These are phyloP conservation scores for Piloderma croceum DNA, from an alignment of 768 basidiomycete genomes.

Conservation along the genomic window DNA sequence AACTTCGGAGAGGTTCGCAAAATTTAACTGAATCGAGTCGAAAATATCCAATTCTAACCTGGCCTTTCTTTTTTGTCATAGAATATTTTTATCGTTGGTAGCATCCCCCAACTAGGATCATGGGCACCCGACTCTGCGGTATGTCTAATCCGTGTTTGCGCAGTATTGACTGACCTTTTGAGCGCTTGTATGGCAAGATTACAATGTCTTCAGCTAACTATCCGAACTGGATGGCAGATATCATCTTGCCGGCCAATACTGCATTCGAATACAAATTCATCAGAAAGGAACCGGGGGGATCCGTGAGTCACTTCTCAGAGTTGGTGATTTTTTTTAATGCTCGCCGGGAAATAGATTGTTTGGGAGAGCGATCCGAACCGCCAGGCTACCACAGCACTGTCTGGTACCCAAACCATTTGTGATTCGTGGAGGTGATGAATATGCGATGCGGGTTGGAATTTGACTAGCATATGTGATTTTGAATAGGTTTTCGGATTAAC, in stretches of 20 bases:
- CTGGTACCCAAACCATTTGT: not conserved
- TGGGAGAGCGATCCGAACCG: not conserved
- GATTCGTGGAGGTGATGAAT: not conserved
- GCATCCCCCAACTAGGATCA: not conserved
- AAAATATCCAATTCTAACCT: not conserved
- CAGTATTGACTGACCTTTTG: not conserved
- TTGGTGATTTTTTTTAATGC: not conserved
- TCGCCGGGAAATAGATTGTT: not conserved
- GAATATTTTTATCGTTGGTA: not conserved
- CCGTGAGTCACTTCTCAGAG: not conserved
- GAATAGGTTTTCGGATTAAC: no score
- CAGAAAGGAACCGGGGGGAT: not conserved
- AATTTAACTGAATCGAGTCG: not conserved
- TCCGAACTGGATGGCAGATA: not conserved
- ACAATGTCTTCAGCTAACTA: not conserved
- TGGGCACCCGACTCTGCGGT: not conserved
- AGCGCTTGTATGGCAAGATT: no score
- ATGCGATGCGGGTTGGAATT: no score
- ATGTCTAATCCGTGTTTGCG: not conserved
- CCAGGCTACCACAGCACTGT: not conserved
- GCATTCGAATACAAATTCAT: not conserved
- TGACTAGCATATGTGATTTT: no score
- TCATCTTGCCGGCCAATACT: not conserved
- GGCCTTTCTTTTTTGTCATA: no score
- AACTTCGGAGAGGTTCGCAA: not conserved